A percentile compares a stretch with the other conserved stretches of the same genome.
phyloP scores from a whole-genome alignment of 164 flowering plant genomes.

The Chimonanthus praecox region DNA sequence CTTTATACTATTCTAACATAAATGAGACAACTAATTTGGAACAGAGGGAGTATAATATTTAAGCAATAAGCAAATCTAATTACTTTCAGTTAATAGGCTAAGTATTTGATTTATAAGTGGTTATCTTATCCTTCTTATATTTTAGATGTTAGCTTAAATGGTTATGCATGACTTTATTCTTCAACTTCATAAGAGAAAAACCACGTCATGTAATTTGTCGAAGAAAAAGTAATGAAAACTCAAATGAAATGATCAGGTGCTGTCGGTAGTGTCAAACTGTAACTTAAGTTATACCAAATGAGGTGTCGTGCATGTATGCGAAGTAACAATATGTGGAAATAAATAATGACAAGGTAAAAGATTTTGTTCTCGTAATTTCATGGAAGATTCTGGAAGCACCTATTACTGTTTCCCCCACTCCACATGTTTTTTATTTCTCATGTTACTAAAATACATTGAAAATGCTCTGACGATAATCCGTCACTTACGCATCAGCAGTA shows the following conservation, averaged over 20 bases:
- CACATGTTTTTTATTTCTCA: background rate
- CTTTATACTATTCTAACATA: no score
- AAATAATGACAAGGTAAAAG: background rate
- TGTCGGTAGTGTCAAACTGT: background rate
- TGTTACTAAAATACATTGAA: background rate
- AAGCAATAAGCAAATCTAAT: no score
- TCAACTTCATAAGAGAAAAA: no score
- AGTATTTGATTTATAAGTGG: no score
- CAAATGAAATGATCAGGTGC: no score
- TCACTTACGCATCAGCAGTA: background rate
- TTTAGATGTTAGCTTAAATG: no score
- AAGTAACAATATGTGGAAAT: background rate
- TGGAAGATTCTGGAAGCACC: background rate
- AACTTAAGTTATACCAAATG: background rate
- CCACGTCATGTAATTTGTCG: no score
- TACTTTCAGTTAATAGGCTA: no score
- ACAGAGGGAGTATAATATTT: no score
- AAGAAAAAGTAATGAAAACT: no score
- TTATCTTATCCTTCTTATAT: no score
- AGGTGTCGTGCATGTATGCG: background rate
- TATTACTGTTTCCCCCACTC: background rate
- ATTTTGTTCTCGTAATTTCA: background rate
- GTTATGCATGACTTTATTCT: background rate
- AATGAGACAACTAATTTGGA: no score
- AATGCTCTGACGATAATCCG: background rate